Evolutionary conservation across 108 stramenopile genomes (phyloP), one percentile per base, ranked within the genome.

Genomic region (Skeletonema tropicum): DNA sequence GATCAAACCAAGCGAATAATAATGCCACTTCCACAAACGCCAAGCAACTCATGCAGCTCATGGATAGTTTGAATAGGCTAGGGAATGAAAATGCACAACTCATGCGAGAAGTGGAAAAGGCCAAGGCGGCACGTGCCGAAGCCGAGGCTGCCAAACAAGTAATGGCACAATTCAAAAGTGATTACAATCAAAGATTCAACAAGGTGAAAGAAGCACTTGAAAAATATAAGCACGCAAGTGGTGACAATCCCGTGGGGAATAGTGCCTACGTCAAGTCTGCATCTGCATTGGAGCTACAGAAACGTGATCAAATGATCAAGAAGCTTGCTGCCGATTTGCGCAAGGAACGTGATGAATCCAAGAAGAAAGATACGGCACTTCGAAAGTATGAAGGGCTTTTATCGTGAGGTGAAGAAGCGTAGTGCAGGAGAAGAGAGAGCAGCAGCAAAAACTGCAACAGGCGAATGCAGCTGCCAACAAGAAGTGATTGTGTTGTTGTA

Each of bases 361-460:
- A 88, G 64, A 92, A 91, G 82, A 96, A 96, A 73, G 95, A 93
- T 63, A 76, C 77, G 14, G 90, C 91, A 6, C 76, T 96, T 19
- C 79, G 87, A 57, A 93, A 93, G 67, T 96, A 96, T 80, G 95
- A 96, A 70, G 87, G 68, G 68, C 11, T 96, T 96, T 59, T 96
- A 96, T 70, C 68, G 86, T 25, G 92, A 96, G 70, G 92, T 96
- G 15, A 96, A 96, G 66, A 90, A 90, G 7, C 66, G 90, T 13
- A 94, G 92, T 71, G 95, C 92, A n/a, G 0, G 89, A 92, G 64
- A 95, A 93, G 82, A 83, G 83, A 66, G 74, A 83, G 8, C 90
- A 91, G 49, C 76, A 87, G n/a, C 62, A 89, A 67, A 64, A 69
- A 9, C 69, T 75, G 33, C 60, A 57, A 42, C 74, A 80, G 67